phyloP scores from a whole-genome alignment of 2,329 filamentous ascomycete species.

The Colletotrichum paranaense region DNA sequence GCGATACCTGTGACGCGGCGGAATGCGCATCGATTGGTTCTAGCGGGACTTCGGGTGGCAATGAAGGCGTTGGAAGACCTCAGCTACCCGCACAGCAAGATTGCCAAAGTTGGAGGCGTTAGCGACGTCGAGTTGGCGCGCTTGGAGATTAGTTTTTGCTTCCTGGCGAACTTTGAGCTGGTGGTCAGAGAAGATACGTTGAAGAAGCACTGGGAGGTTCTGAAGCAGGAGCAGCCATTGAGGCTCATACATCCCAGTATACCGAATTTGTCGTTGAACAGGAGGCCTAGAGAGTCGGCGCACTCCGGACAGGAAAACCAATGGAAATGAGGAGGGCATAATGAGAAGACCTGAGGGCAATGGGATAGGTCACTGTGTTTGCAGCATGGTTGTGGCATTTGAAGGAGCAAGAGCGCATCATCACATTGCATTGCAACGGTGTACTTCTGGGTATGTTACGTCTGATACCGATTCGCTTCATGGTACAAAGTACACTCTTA shows the following conservation, averaged over 20 bases:
- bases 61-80: constrained; percentile 97
- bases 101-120: constrained; percentile 90
- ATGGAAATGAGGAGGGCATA: not conserved
- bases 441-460: constrained; percentile 14
- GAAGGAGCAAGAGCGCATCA: constrained; percentile 9
- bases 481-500: not conserved
- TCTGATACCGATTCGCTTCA: not conserved
- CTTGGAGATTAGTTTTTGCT: constrained; percentile 91
- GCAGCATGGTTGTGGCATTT: not conserved
- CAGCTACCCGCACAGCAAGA: constrained; percentile 84
- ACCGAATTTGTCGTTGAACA: constrained; percentile 43
- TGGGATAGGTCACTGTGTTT: not conserved
- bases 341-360: not conserved
- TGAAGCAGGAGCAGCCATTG: constrained; percentile 42
- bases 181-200: constrained; percentile 58
- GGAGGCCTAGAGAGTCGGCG: constrained; percentile 6
- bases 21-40: constrained; percentile 86
- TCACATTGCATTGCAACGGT: constrained; percentile 24
- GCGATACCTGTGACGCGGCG: constrained; percentile 83
- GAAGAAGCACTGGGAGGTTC: constrained; percentile 46
- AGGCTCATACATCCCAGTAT: constrained; percentile 34
- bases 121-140: constrained; percentile 83
- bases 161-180: constrained; percentile 86
- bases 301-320: constrained; percentile 18
- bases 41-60: constrained; percentile 86